Evolutionary conservation across 139 green algal species (phyloP).

Genomic region (Deuterostichococcus epilithicus): DNA sequence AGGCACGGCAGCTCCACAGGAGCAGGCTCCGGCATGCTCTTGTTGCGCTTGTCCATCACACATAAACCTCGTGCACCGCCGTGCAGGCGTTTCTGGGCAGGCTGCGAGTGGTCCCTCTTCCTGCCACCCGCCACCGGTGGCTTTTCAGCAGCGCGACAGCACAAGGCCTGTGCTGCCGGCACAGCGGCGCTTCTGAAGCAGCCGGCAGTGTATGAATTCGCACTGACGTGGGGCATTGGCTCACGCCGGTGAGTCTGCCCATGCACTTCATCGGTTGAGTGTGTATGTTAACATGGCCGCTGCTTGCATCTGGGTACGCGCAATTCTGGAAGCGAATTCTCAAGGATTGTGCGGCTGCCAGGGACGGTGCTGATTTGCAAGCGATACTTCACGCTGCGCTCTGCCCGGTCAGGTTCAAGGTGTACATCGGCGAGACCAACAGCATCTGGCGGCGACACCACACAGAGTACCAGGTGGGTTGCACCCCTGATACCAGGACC

Average conservation of each 20-base stretch:
- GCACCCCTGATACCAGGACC: too few species aligned
- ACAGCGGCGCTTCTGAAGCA: not conserved
- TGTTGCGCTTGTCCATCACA: too few species aligned
- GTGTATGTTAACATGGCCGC: too few species aligned
- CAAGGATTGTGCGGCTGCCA: too few species aligned
- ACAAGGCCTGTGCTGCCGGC: not conserved
- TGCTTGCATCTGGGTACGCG: too few species aligned
- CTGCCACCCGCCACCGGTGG: not conserved
- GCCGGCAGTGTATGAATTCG: not conserved
- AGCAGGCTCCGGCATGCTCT: too few species aligned
- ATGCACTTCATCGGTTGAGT: too few species aligned
- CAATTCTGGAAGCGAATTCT: too few species aligned
- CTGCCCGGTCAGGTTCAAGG: not conserved
- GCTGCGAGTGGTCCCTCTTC: not conserved
- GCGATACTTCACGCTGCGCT: too few species aligned
- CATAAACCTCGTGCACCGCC: too few species aligned
- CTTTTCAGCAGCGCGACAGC: not conserved
- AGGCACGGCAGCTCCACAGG: too few species aligned
- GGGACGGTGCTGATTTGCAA: too few species aligned
- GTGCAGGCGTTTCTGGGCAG: not conserved
- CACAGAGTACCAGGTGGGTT: not conserved
- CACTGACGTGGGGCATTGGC: not conserved
- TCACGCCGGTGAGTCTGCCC: not conserved
- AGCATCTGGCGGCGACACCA: not conserved
- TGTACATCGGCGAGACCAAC: slow-evolving; percentile 8